phyloP scores from a whole-genome alignment of 768 basidiomycete species.

The Mycena floridula region DNA sequence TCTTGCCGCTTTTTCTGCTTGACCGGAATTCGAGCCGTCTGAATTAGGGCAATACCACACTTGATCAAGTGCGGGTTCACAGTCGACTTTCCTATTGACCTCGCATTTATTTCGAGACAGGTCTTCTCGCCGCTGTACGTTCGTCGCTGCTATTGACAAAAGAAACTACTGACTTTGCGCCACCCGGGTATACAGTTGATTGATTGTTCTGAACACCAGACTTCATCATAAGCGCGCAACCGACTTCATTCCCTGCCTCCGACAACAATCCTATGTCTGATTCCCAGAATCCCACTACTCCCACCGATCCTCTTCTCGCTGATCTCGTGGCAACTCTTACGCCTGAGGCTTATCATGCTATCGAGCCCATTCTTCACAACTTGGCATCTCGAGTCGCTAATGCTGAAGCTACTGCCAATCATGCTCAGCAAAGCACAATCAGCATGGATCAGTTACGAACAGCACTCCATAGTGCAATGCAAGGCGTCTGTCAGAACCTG shows the following conservation, averaged over 20 bases:
- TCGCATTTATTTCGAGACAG: background rate
- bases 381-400: background rate
- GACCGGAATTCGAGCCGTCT: no score
- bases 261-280: no score
- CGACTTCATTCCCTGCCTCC: no score
- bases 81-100: background rate
- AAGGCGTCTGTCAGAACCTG: no score
- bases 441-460: no score
- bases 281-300: no score
- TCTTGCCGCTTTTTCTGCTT: background rate
- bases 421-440: no score
- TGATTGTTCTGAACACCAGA: no score
- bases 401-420: background rate
- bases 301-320: background rate
- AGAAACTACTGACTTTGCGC: no score
- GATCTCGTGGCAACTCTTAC: background rate
- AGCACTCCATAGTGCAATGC: no score
- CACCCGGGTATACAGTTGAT: no score
- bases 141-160: background rate
- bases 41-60: background rate
- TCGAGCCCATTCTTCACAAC: background rate
- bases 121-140: background rate
- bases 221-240: no score
- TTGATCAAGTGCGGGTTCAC: background rate
- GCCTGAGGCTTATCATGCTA: background rate